These are phyloP conservation scores for Nakaseomyces kungkrabaensis DNA, from an alignment of 1,139 yeast genomes.

Conservation along the genomic window DNA sequence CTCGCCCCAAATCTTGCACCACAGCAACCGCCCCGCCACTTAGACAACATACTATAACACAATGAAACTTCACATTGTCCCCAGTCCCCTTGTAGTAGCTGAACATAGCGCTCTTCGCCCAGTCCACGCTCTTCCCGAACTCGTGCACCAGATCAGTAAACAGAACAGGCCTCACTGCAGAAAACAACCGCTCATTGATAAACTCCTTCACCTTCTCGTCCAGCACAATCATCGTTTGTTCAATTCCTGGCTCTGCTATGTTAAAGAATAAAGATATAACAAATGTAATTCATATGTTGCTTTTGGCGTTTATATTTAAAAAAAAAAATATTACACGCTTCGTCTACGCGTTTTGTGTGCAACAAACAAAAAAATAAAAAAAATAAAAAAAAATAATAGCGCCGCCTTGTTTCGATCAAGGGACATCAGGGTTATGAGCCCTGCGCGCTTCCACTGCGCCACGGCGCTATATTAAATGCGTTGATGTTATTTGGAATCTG, in stretches of 20 bases:
- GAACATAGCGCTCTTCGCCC: constrained; percentile 24
- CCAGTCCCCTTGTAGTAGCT: constrained; percentile 19
- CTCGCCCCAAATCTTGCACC: constrained; percentile 14
- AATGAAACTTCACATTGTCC: constrained; percentile 19
- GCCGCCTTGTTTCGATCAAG: constrained; percentile 99
- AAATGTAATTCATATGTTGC: too few relatives aligned
- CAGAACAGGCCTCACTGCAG: constrained; percentile 20
- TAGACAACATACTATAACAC: constrained; percentile 21
- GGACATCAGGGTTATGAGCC: constrained; percentile 99
- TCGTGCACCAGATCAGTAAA: constrained; percentile 23
- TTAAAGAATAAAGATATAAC: too few relatives aligned
- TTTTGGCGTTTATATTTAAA: too few relatives aligned
- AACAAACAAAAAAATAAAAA: not conserved
- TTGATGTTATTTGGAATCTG: not conserved
- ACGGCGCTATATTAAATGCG: constrained; percentile 46
- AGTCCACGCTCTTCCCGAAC: constrained; percentile 19
- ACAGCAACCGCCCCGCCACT: constrained; percentile 15
- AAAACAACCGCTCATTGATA: constrained; percentile 19
- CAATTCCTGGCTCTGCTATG: too few relatives aligned
- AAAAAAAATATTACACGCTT: too few relatives aligned
- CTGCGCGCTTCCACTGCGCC: constrained; percentile 99
- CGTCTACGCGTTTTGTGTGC: too few relatives aligned
- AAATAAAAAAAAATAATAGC: constrained; percentile 40
- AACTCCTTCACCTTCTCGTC: not conserved
- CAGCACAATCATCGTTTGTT: not conserved